Base-by-base conservation (phyloP, 768 basidiomycete species). In the Rhodotorula taiwanensis region DNA sequence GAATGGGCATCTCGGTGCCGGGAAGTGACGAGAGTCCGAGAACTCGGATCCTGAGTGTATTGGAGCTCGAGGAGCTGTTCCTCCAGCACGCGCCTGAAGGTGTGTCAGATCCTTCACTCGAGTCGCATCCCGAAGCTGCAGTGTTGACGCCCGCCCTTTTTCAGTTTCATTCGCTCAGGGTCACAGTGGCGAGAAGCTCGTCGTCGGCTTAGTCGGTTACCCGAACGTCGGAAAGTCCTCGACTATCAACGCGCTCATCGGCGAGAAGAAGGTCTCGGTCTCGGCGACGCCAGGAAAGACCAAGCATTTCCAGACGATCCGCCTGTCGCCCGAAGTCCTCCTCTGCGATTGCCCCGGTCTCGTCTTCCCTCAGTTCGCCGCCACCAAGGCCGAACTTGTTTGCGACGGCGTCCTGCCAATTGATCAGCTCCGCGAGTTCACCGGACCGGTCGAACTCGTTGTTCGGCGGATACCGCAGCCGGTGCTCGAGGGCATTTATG, bases 191-290 rank as follows among this genome's bases (percentile, higher is more conserved):
- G 66, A 67, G 45, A 89, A 83, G 73, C 79, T 89, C 5, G 83
- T 85, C 9, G 84, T 95, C 43, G 91, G 91, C 36, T 83, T 99
- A 20, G 95, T 99, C 45, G 95, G 95, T 33, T 98, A 99, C 74
- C 95, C 95, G 0, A 99, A 99, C 73, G 94, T 97, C 28, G 95
- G 95, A 21, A 99, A 99, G 77, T 98, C 94, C 0, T 93, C 90
- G 64, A 92, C 95, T 9, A 93, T 99, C 72, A 99, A 99, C 75
- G 88, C 94, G 10, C 81, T 99, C 11, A 80, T 99, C 9, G 95
- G 94, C 42, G 66, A 91, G 75, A 94, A 95, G 79, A 91, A 89
- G 81, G 95, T 99, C 67, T 95, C 91, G 74, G 95, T 99, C 31
- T 98, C 94, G 7, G 85, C 94, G 0, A 99, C 95, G 0, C 95